These are phyloP conservation scores for Ramalina peruviana DNA, from an alignment of 495 filamentous ascomycete genomes.

Conservation along the genomic window DNA sequence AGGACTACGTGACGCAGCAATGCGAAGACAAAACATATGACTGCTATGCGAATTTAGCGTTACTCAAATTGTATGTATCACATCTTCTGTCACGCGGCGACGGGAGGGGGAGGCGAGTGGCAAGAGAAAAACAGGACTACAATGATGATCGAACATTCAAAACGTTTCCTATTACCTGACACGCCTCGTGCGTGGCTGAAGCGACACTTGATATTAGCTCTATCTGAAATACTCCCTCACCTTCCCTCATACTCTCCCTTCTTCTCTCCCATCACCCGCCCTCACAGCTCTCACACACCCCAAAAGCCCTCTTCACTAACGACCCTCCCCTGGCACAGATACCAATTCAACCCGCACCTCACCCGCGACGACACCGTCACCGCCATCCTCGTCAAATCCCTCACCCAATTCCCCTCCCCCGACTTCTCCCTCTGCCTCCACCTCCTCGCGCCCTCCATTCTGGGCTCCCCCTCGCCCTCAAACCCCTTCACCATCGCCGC, in stretches of 20 bases:
- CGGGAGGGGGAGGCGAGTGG: no score
- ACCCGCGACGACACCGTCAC: slow-evolving; percentile 91
- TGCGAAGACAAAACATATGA: slow-evolving; percentile 91
- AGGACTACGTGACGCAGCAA: slow-evolving; percentile 88
- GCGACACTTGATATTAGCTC: slow-evolving; percentile 43
- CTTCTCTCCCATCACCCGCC: not conserved
- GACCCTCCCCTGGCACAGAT: slow-evolving; percentile 37
- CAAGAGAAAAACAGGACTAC: not conserved
- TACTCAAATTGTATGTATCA: slow-evolving; percentile 86
- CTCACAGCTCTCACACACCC: not conserved
- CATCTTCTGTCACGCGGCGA: not conserved
- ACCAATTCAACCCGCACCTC: slow-evolving; percentile 99
- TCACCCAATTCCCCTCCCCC: slow-evolving; percentile 92
- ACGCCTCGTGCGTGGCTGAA: not conserved
- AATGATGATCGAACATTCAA: slow-evolving; percentile 48
- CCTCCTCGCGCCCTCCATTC: slow-evolving; percentile 70
- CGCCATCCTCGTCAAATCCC: slow-evolving; percentile 95
- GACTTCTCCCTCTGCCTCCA: slow-evolving; percentile 90
- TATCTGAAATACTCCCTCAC: slow-evolving; percentile 38
- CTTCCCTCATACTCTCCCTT: not conserved
- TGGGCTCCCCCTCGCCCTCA: slow-evolving; percentile 37
- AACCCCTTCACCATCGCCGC: slow-evolving; percentile 35
- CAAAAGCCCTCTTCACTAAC: not conserved
- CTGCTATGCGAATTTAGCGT: slow-evolving; percentile 86
- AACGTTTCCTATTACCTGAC: slow-evolving; percentile 99